Conservation (phyloP, 768 basidiomycete genomes). For the Antrodiella citrinella region DNA sequence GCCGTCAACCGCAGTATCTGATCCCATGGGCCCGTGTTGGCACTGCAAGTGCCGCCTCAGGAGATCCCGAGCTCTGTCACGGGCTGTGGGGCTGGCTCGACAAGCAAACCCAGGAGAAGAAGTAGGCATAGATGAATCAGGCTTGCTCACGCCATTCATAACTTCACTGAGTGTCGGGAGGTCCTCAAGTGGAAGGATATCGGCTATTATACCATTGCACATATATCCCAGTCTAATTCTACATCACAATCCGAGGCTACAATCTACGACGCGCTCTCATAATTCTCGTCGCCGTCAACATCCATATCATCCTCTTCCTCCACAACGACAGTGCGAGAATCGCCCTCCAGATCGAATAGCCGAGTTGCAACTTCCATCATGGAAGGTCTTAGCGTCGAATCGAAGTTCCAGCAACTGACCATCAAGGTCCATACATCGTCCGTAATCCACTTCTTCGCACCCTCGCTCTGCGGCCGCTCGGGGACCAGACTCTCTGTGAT, state of each 20-base stretch:
- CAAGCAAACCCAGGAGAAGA: slow-evolving; percentile 13
- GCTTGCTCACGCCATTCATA: no score
- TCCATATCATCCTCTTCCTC: neutral
- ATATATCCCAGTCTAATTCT: slow-evolving; percentile 5
- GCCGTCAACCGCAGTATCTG: slow-evolving; percentile 10
- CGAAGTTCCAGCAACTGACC: slow-evolving; percentile 38
- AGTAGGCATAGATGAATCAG: no score
- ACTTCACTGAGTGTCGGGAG: no score
- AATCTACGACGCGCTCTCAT: neutral
- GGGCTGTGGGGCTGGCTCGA: slow-evolving; percentile 19
- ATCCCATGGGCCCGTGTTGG: slow-evolving; percentile 20
- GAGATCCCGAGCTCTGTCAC: slow-evolving; percentile 13
- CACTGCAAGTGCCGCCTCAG: slow-evolving; percentile 12
- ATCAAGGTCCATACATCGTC: slow-evolving; percentile 42
- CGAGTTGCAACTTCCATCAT: slow-evolving; percentile 30
- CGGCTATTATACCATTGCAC: no score
- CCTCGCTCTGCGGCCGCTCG: slow-evolving; percentile 30
- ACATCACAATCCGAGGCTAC: neutral
- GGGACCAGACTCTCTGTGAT: slow-evolving; percentile 31
- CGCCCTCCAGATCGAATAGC: slow-evolving; percentile 15
- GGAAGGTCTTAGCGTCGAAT: slow-evolving; percentile 30
- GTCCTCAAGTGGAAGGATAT: no score
- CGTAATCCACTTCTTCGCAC: slow-evolving; percentile 30
- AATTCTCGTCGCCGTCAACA: neutral
- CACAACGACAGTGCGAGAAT: neutral